These are phyloP conservation scores for Peribolospora baueri DNA, from an alignment of 768 basidiomycete species.

Conservation along the genomic window DNA sequence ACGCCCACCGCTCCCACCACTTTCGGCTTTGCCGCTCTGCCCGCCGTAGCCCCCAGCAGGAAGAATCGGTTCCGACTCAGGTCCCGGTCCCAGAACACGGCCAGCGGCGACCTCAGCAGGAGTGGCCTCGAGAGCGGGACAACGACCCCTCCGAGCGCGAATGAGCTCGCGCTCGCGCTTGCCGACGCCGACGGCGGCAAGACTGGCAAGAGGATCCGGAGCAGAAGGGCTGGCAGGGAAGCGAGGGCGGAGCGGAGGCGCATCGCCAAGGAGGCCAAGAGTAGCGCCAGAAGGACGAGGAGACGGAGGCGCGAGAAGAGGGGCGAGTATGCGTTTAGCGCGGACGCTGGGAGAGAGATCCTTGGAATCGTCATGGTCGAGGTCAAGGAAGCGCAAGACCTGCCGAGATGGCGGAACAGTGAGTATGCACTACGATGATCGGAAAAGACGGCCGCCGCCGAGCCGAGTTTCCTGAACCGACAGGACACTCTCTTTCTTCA, in stretches of 20 bases:
- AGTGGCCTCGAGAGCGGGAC: background rate
- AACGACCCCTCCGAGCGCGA: background rate
- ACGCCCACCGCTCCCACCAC: no score
- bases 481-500: background rate
- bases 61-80: no score
- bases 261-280: constrained; percentile 2
- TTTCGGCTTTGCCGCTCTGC: no score
- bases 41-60: no score
- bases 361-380: constrained; percentile 89
- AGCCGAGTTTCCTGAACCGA: constrained; percentile 11
- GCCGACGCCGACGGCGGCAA: constrained; percentile 1
- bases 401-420: constrained; percentile 74
- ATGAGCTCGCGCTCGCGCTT: background rate
- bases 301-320: background rate
- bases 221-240: background rate
- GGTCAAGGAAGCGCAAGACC: constrained; percentile 54
- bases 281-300: background rate
- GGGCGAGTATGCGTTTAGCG: constrained; percentile 7
- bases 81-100: no score
- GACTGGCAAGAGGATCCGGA: background rate
- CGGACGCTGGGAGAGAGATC: constrained; percentile 30
- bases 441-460: constrained; percentile 9
- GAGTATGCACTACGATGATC: constrained; percentile 18
- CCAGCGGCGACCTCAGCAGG: background rate
- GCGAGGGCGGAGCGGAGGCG: background rate